phyloP scores from a whole-genome alignment of 2,329 filamentous ascomycete species.

The Thermoascus crustaceus region DNA sequence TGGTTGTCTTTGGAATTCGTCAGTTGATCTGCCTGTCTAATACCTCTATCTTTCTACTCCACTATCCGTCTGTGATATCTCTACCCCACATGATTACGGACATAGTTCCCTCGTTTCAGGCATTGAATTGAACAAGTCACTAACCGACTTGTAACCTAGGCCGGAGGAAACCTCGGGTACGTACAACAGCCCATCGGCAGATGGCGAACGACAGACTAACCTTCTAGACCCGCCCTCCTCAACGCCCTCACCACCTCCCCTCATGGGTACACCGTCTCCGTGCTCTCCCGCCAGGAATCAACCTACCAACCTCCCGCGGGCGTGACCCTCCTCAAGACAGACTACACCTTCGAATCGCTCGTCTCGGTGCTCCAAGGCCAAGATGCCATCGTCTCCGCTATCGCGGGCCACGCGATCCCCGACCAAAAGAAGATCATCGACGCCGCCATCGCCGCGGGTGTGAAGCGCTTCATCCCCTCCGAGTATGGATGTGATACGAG shows the following conservation, averaged over 20 bases:
- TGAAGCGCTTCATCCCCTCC: constrained; percentile 54
- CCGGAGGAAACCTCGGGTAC: constrained; percentile 5
- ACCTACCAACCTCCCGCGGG: constrained; percentile 7
- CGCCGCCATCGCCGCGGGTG: constrained; percentile 51
- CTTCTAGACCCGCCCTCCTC: constrained; percentile 5
- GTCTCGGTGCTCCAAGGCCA: constrained; percentile 11
- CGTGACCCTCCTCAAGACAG: constrained; percentile 9
- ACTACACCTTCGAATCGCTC: constrained; percentile 15
- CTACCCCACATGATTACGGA: too few relatives aligned
- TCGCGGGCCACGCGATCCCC: constrained; percentile 14
- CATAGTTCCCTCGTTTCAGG: too few relatives aligned
- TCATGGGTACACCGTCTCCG: constrained; percentile 11
- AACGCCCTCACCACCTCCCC: constrained; percentile 7
- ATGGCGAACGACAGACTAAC: neutral
- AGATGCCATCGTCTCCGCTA: constrained; percentile 14
- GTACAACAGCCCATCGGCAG: neutral
- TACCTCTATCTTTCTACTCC: too few relatives aligned
- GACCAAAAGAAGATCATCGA: constrained; percentile 49
- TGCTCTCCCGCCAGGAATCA: constrained; percentile 10
- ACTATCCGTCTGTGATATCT: too few relatives aligned
- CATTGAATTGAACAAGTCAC: neutral
- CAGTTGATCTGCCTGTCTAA: too few relatives aligned
- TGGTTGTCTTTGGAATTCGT: neutral
- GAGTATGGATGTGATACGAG: constrained; percentile 37
- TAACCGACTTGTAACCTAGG: neutral